These are phyloP conservation scores for Cavenderia fasciculata DNA, from an alignment of 78 protist genomes.

Conservation along the genomic window DNA sequence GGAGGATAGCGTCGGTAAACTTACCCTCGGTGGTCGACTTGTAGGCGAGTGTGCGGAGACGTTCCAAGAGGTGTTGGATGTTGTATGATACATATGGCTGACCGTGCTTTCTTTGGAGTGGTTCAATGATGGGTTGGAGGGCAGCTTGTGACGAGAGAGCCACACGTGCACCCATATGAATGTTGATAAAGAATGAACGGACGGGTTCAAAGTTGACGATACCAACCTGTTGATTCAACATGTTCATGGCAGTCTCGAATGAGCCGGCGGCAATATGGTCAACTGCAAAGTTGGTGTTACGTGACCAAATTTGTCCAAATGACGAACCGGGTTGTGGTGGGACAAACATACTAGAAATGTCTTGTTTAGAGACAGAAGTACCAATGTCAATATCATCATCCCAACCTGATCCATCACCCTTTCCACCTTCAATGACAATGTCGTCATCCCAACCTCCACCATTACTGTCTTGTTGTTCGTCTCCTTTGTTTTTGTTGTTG, in stretches of 20 bases:
- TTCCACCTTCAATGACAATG: background rate
- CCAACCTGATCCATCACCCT: conserved; percentile 10
- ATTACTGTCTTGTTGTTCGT: background rate
- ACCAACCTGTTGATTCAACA: conserved; percentile 91
- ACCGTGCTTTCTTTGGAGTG: conserved; percentile 55
- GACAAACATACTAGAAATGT: conserved; percentile 30
- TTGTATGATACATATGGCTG: conserved; percentile 35
- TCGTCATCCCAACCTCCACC: conserved; percentile 52
- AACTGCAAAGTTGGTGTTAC: conserved; percentile 80
- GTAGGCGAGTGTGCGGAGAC: conserved; percentile 71
- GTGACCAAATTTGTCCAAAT: conserved; percentile 79
- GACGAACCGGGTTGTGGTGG: conserved; percentile 80
- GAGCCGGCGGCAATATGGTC: conserved; percentile 96
- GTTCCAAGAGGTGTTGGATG: background rate
- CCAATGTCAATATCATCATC: background rate
- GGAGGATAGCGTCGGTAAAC: conserved; percentile 85
- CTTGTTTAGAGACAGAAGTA: conserved; percentile 14
- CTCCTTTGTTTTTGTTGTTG: background rate
- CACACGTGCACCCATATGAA: conserved; percentile 53
- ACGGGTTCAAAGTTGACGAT: conserved; percentile 92
- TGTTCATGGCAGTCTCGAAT: conserved; percentile 91
- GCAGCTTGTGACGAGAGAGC: background rate
- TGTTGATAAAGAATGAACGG: conserved; percentile 73
- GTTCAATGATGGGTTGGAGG: background rate
- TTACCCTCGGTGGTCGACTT: conserved; percentile 86